phyloP scores from a whole-genome alignment of 805 yeast species.

The Zygotorulaspora sp. region DNA sequence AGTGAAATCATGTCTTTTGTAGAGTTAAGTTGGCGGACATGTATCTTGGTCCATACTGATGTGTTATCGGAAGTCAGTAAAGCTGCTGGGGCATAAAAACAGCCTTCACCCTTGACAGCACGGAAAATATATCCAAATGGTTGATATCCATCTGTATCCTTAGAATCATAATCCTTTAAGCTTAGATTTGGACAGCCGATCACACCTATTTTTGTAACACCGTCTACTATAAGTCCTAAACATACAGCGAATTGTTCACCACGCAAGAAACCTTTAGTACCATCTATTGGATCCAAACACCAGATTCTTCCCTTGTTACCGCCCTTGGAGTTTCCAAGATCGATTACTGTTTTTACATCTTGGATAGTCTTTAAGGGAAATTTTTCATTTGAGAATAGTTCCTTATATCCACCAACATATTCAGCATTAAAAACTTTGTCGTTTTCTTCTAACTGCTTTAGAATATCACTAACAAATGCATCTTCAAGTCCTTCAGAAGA shows the following conservation, averaged over 20 bases:
- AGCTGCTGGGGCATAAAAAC: constrained; percentile 30
- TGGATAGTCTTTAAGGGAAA: constrained; percentile 40
- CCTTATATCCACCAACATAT: constrained; percentile 21
- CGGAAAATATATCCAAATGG: constrained; percentile 34
- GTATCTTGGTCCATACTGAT: constrained; percentile 49
- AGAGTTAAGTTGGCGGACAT: constrained; percentile 35
- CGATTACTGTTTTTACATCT: constrained; percentile 61
- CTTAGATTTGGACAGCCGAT: constrained; percentile 92
- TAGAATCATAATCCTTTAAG: constrained; percentile 35
- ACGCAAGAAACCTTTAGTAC: constrained; percentile 92
- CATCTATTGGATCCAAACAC: constrained; percentile 98
- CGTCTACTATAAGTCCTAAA: constrained; percentile 81
- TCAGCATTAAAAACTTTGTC: constrained; percentile 42
- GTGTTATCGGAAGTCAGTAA: constrained; percentile 31
- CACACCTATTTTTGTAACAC: constrained; percentile 81
- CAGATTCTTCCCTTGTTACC: constrained; percentile 80
- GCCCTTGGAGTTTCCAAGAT: constrained; percentile 74
- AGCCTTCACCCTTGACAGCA: constrained; percentile 33
- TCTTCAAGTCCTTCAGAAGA: constrained; percentile 65
- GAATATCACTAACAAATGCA: constrained; percentile 46
- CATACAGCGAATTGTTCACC: constrained; percentile 98
- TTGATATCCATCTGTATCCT: constrained; percentile 35
- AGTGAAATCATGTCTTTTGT: constrained; percentile 30
- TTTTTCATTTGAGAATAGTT: constrained; percentile 18
- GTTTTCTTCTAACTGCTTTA: constrained; percentile 52